Percentiles rank a stretch among this genome's conserved stretches.
These are phyloP conservation scores for Lichtheimia ornata DNA, from an alignment of 371 early-diverging fungal species.

Conservation along the genomic window DNA sequence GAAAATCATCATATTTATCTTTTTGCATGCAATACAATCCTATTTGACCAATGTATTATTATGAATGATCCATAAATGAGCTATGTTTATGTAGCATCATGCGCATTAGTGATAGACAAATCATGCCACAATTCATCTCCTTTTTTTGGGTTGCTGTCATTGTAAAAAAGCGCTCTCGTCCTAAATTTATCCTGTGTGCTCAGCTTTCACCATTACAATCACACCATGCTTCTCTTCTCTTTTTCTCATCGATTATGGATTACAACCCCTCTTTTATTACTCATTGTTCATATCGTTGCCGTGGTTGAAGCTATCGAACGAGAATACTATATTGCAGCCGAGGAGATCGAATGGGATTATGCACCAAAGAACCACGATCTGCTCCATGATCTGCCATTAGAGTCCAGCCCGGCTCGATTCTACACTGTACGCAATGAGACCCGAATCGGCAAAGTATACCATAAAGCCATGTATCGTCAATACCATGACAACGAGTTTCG, in stretches of 20 bases:
- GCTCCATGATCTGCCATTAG: slow-evolving; percentile 35
- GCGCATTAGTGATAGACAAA: too few species aligned
- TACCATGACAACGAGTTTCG: slow-evolving; percentile 44
- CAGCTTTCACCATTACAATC: too few species aligned
- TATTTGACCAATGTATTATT: too few species aligned
- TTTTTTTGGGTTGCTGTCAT: too few species aligned
- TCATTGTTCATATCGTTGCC: not conserved
- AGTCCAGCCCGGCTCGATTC: slow-evolving; percentile 23
- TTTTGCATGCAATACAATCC: too few species aligned
- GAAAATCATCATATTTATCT: too few species aligned
- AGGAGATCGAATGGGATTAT: slow-evolving; percentile 56
- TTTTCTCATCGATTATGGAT: not conserved
- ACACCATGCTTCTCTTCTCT: not conserved
- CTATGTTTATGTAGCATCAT: too few species aligned
- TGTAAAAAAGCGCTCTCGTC: too few species aligned
- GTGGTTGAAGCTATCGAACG: slow-evolving; percentile 9
- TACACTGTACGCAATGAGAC: slow-evolving; percentile 29
- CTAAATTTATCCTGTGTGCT: too few species aligned
- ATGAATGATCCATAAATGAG: too few species aligned
- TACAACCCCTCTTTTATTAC: not conserved
- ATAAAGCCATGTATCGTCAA: slow-evolving; percentile 43
- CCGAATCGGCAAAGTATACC: slow-evolving; percentile 44
- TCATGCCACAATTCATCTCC: too few species aligned
- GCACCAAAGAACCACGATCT: slow-evolving; percentile 43
- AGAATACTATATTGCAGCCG: slow-evolving; percentile 51